These are phyloP conservation scores for Acanthamoeba triangularis DNA, from an alignment of 208 protist species.

Conservation along the genomic window DNA sequence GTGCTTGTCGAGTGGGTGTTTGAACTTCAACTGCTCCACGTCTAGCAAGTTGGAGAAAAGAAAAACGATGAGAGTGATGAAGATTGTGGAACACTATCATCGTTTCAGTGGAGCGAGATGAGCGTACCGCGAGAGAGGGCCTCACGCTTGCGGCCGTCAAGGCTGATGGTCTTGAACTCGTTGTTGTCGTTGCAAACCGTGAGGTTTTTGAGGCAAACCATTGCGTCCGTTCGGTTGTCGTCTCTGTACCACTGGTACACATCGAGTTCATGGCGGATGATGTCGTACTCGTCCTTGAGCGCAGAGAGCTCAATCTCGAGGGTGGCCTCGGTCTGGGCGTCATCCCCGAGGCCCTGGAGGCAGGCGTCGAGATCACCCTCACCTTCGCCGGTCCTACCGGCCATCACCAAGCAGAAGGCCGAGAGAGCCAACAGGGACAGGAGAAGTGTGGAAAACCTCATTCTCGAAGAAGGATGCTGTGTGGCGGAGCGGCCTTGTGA, in stretches of 20 bases:
- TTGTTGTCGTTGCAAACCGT: not conserved
- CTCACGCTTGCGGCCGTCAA: not conserved
- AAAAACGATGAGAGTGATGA: too few species aligned
- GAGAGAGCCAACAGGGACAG: not conserved
- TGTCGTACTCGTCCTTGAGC: not conserved
- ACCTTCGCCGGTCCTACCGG: too few species aligned
- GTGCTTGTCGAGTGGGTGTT: not conserved
- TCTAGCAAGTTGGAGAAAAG: not conserved
- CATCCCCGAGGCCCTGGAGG: not conserved
- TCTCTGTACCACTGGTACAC: not conserved
- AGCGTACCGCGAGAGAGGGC: not conserved
- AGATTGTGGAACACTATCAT: too few species aligned
- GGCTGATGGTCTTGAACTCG: not conserved
- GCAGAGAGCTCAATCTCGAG: not conserved
- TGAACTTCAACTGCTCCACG: not conserved
- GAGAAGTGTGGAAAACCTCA: not conserved
- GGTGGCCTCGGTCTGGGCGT: not conserved
- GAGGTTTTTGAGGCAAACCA: not conserved
- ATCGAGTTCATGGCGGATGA: not conserved
- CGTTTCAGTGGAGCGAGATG: too few species aligned
- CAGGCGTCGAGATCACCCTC: not conserved
- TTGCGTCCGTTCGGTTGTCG: conserved; percentile 2
- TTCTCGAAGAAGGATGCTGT: not conserved
- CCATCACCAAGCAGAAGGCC: not conserved
- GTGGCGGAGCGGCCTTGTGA: too few species aligned